These are phyloP conservation scores for Rostrohypoxylon terebratum DNA, from an alignment of 495 filamentous ascomycete genomes.

Conservation along the genomic window DNA sequence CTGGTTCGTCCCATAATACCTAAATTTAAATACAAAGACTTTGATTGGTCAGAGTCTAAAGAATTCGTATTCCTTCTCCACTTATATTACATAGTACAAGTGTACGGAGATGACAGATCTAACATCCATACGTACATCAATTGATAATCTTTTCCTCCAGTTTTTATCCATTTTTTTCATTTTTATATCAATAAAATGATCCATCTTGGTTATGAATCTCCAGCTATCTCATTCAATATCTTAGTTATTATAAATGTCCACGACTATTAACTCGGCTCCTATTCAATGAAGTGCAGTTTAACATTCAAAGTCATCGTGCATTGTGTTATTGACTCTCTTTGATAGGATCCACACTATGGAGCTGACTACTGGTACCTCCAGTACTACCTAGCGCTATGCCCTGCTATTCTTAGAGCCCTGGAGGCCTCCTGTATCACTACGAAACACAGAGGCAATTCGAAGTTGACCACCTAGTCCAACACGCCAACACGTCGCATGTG, in stretches of 20 bases:
- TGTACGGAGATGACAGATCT: background rate
- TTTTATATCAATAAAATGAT: background rate
- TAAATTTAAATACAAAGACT: slow-evolving; percentile 16
- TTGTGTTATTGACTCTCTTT: background rate
- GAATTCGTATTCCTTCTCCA: background rate
- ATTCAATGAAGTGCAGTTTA: background rate
- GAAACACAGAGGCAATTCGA: background rate
- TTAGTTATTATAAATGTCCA: background rate
- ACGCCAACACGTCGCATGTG: too few relatives aligned
- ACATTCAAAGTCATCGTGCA: background rate
- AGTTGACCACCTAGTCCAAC: too few relatives aligned
- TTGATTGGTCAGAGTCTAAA: background rate
- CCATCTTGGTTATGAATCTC: background rate
- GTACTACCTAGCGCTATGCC: background rate
- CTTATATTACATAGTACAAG: background rate
- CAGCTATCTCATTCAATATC: background rate
- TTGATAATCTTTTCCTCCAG: background rate
- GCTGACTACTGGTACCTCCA: too few relatives aligned
- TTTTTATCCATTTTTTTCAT: background rate
- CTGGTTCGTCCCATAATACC: slow-evolving; percentile 5
- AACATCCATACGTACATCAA: slow-evolving; percentile 15
- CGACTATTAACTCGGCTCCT: background rate
- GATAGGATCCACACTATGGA: too few relatives aligned
- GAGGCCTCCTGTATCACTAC: background rate
- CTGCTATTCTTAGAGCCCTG: background rate